phyloP scores from a whole-genome alignment of 371 early-diverging fungal species.

The Ordospora pajunii region DNA sequence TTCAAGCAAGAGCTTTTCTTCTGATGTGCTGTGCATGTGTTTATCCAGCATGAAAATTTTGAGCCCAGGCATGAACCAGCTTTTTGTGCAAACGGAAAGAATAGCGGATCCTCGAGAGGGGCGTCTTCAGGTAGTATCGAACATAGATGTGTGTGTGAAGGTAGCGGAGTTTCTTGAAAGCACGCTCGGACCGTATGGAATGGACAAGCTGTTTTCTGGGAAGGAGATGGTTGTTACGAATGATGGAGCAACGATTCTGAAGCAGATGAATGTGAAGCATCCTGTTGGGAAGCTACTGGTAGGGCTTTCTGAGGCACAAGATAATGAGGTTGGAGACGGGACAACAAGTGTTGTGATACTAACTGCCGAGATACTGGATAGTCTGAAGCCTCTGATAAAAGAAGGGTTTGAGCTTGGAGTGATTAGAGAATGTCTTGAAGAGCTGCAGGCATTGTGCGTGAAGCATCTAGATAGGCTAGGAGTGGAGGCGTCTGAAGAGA shows the following conservation, averaged over 20 bases:
- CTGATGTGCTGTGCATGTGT: neutral
- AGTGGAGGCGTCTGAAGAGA: constrained; percentile 63
- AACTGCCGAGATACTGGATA: constrained; percentile 85
- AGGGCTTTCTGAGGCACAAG: constrained; percentile 92
- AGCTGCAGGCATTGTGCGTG: constrained; percentile 66
- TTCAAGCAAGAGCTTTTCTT: neutral
- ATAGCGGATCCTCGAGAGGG: constrained; percentile 97
- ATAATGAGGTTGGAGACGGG: constrained; percentile 98
- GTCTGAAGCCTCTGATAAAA: constrained; percentile 80
- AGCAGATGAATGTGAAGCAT: constrained; percentile 88
- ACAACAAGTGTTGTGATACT: constrained; percentile 96
- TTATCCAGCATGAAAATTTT: constrained; percentile 15
- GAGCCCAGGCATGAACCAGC: constrained; percentile 19
- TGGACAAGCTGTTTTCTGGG: constrained; percentile 97
- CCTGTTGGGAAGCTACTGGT: constrained; percentile 94
- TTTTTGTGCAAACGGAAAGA: constrained; percentile 65
- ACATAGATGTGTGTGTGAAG: constrained; percentile 86
- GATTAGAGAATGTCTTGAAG: constrained; percentile 81
- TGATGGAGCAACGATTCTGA: constrained; percentile 98
- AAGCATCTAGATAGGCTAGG: constrained; percentile 22
- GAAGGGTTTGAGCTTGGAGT: constrained; percentile 83
- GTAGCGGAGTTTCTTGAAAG: constrained; percentile 87
- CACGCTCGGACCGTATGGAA: constrained; percentile 95
- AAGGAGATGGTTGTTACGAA: constrained; percentile 91
- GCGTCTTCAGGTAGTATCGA: constrained; percentile 86